phyloP scores from a whole-genome alignment of 306 rosid species.

The Luffa acutangula region DNA sequence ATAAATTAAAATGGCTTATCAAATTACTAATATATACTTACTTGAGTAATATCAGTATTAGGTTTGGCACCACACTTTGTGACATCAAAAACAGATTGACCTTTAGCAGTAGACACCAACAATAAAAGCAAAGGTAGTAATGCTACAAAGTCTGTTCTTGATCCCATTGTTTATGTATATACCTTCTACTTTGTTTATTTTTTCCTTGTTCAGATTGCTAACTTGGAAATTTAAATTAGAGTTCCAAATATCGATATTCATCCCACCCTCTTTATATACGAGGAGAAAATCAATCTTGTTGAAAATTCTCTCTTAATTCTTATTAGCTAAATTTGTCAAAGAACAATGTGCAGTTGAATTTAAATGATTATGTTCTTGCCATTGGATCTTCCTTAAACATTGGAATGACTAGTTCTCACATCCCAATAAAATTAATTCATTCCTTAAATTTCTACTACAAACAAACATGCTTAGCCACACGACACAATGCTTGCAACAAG shows the following conservation, averaged over 20 bases:
- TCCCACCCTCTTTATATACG: neutral
- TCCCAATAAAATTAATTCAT: no score
- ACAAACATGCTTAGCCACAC: neutral
- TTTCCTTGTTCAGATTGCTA: neutral
- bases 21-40: neutral
- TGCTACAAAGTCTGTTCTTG: neutral
- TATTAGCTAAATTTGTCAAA: neutral
- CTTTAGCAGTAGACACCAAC: neutral
- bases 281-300: neutral
- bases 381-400: neutral
- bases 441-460: neutral
- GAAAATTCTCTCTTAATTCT: neutral
- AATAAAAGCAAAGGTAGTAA: neutral
- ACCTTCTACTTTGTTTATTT: neutral
- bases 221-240: neutral
- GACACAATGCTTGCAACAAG: neutral
- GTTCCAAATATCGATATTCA: neutral
- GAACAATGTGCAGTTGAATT: neutral
- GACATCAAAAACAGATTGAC: conserved; percentile 7
- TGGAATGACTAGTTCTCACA: neutral
- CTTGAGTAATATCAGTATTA: conserved; percentile 6
- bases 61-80: conserved; percentile 11
- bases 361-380: neutral
- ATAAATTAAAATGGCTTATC: neutral
- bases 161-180: neutral